Percentiles rank a stretch among this genome's conserved stretches.
phyloP scores from a whole-genome alignment of 2,329 filamentous ascomycete genomes.

The Plenodomus lindquistii region DNA sequence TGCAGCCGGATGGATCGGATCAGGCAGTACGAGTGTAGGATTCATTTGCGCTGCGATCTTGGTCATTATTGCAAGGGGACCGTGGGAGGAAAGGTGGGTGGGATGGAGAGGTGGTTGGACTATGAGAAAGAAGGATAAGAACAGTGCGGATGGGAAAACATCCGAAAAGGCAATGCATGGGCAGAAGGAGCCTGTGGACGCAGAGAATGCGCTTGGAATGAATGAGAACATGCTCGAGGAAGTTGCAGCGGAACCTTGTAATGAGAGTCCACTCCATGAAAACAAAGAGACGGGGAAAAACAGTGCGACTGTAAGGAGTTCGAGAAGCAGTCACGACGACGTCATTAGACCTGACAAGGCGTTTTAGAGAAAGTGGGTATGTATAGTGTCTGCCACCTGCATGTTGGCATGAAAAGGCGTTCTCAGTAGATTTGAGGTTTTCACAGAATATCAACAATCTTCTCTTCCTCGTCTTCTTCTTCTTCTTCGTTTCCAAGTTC shows the following conservation, averaged over 20 bases:
- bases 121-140: constrained; percentile 49
- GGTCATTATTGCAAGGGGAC: constrained; percentile 55
- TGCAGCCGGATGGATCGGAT: constrained; percentile 59
- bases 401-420: not conserved
- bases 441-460: constrained; percentile 41
- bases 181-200: constrained; percentile 12
- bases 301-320: not conserved
- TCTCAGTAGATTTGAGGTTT: not conserved
- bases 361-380: constrained; percentile 1
- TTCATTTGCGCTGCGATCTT: constrained; percentile 56
- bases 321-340: constrained; percentile 14
- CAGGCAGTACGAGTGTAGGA: constrained; percentile 61
- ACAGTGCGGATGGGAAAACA: constrained; percentile 47
- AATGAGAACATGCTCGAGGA: constrained; percentile 26
- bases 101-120: constrained; percentile 64
- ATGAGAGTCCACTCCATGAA: constrained; percentile 18
- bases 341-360: constrained; percentile 12
- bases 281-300: not conserved
- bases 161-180: constrained; percentile 19
- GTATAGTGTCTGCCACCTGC: not conserved
- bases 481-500: constrained; percentile 28
- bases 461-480: constrained; percentile 43
- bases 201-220: constrained; percentile 25
- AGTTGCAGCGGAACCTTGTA: constrained; percentile 36
- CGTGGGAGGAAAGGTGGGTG: constrained; percentile 62